phyloP scores from a whole-genome alignment of 2,329 filamentous ascomycete species.

The Verticillium klebahnii region DNA sequence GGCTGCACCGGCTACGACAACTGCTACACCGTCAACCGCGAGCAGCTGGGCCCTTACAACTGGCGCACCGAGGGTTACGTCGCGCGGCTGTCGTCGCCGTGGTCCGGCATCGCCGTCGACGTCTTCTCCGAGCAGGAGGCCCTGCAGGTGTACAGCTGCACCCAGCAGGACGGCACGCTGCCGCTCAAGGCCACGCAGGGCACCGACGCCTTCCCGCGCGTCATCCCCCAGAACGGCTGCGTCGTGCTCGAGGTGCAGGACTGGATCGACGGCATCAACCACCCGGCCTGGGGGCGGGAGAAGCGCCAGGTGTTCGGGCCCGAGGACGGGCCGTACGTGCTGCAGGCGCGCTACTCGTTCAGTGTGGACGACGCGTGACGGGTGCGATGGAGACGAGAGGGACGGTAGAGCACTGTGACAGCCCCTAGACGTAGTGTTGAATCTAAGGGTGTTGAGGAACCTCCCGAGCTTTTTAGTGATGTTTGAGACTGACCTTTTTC shows the following conservation, averaged over 20 bases:
- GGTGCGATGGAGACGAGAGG: not conserved
- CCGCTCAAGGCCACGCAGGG: constrained; percentile 69
- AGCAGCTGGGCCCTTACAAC: constrained; percentile 50
- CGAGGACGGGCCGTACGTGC: constrained; percentile 54
- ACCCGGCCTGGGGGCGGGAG: constrained; percentile 77
- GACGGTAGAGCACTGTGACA: too few relatives aligned
- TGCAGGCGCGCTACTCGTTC: constrained; percentile 59
- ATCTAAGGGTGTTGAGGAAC: too few relatives aligned
- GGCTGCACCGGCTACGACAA: constrained; percentile 80
- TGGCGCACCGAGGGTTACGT: constrained; percentile 58
- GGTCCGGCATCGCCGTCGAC: constrained; percentile 80
- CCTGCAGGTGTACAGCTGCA: constrained; percentile 85
- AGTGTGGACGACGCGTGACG: constrained; percentile 34
- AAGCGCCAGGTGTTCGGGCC: constrained; percentile 56
- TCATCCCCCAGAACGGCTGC: constrained; percentile 74
- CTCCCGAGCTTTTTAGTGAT: too few relatives aligned
- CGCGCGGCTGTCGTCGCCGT: constrained; percentile 64
- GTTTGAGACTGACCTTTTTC: too few relatives aligned
- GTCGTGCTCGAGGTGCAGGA: constrained; percentile 89
- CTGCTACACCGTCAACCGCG: constrained; percentile 65
- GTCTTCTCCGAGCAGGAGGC: constrained; percentile 80
- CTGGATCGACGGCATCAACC: constrained; percentile 91
- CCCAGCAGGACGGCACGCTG: constrained; percentile 66
- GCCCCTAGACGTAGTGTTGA: too few relatives aligned
- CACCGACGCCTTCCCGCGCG: constrained; percentile 49